Conservation (phyloP, 2,329 filamentous ascomycete genomes). For the Ramichloridium luteum region DNA sequence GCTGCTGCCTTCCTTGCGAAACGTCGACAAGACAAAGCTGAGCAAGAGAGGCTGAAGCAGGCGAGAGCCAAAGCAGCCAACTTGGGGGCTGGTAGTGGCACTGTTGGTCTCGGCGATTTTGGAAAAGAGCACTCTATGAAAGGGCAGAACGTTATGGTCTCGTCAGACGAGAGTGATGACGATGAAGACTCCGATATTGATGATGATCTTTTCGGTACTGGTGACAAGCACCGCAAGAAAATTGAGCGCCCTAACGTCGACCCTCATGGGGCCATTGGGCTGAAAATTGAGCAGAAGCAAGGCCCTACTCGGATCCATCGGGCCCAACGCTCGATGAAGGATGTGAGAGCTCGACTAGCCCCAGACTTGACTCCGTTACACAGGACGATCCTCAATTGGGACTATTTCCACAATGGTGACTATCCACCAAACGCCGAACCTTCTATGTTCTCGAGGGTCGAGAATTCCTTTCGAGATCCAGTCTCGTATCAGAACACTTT, state of each 20-base stretch:
- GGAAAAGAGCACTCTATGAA: conserved; percentile 67
- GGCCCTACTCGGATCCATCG: conserved; percentile 76
- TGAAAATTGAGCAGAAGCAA: conserved; percentile 39
- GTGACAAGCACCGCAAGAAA: conserved; percentile 33
- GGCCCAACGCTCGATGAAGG: conserved; percentile 70
- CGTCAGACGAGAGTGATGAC: conserved; percentile 45
- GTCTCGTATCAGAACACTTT: conserved; percentile 78
- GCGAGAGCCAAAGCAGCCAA: conserved; percentile 29
- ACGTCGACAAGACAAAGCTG: conserved; percentile 62
- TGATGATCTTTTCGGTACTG: conserved; percentile 53
- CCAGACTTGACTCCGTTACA: conserved; percentile 80
- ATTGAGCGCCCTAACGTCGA: conserved; percentile 21
- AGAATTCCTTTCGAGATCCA: conserved; percentile 64
- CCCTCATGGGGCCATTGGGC: conserved; percentile 19
- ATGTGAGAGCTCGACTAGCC: conserved; percentile 84
- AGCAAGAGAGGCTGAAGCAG: conserved; percentile 54
- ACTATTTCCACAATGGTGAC: conserved; percentile 82
- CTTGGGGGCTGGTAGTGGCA: conserved; percentile 66
- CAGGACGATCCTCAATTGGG: conserved; percentile 78
- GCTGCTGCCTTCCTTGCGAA: conserved; percentile 56
- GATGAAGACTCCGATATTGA: conserved; percentile 40
- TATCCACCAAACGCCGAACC: conserved; percentile 64
- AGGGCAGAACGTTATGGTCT: conserved; percentile 84
- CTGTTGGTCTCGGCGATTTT: conserved; percentile 57
- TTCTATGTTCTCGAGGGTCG: conserved; percentile 61